These are phyloP conservation scores for Apiospora aurea DNA, from an alignment of 2,329 filamentous ascomycete species.

Conservation along the genomic window DNA sequence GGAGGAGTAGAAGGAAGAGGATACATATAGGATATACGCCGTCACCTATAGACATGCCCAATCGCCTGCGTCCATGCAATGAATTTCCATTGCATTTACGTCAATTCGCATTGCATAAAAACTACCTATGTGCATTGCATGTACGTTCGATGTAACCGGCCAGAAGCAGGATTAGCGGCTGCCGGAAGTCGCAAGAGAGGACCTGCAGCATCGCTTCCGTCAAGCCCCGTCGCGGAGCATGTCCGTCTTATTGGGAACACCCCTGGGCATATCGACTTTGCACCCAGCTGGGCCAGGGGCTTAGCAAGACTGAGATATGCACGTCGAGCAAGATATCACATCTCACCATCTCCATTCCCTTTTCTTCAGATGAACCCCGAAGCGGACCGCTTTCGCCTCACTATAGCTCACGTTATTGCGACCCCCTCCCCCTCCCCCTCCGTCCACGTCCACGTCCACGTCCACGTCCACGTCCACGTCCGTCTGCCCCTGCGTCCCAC, in stretches of 20 bases:
- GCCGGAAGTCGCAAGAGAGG: conserved; percentile 5
- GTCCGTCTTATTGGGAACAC: not conserved
- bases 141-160: not conserved
- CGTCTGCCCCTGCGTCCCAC: not conserved
- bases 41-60: not conserved
- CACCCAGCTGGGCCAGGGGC: not conserved
- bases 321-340: not conserved
- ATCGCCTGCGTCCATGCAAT: too few relatives aligned
- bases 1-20: not conserved
- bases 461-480: not conserved
- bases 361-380: not conserved
- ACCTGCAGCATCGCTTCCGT: conserved; percentile 11
- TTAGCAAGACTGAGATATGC: not conserved
- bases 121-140: too few relatives aligned
- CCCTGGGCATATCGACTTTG: not conserved
- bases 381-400: not conserved
- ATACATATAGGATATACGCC: not conserved
- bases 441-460: not conserved
- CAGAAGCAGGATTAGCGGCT: not conserved
- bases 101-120: not conserved
- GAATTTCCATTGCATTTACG: not conserved
- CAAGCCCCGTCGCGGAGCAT: not conserved
- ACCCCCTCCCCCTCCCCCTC: not conserved
- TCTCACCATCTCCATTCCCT: not conserved
- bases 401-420: not conserved